Base-by-base conservation (phyloP, 2,329 filamentous ascomycete genomes). In the Cladosporium austrohemisphaericum region DNA sequence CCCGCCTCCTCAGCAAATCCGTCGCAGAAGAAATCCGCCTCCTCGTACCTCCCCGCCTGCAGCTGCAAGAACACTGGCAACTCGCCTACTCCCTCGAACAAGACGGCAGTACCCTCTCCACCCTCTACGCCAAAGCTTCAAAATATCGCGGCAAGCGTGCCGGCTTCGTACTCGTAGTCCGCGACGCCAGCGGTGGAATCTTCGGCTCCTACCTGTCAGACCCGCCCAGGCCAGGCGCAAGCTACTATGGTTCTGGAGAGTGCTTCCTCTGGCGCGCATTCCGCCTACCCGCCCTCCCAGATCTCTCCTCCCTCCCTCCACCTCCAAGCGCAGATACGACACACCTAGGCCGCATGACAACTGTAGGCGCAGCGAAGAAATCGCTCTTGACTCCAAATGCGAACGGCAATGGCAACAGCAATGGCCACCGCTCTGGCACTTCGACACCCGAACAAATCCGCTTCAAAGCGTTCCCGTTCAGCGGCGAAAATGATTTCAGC, bases 381-480 rank as follows among this genome's bases (percentile, higher is more conserved):
- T 36, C 62, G 57, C 29, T 58, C 50, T n/a, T 56, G 59, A 18
- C 25, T 4, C 26, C 25, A 8, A 49, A 41, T 16, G n/a, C 52
- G 14, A 46, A 51, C 29, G 46, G 41, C 23, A 57, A 19, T 29
- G 31, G 29, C 16, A 49, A 32, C 16, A 16, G 25, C 26, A 47
- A 45, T 37, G 14, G 52, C 41, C 19, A 37, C 18, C 35, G 44
- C 13, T 47, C 44, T 7, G 44, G 44, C 4, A 65, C 49, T 73
- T 69, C 57, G 71, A 81, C 82, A 3, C 80, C 83, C 4, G 87
- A 92, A 54, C 78, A 83, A 20, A 88, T 97, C 58, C 83, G 93
- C 16, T 98, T 98, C 78, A 96, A 95, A 70, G 92, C 92, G 0
- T 98, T 97, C 61, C 91, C 92, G 0, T 97, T 96, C 64, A 94